Evolutionary conservation across 2,329 filamentous ascomycete species (phyloP), one percentile per base, ranked within the genome.

Genomic region (Fusarium nanum): DNA sequence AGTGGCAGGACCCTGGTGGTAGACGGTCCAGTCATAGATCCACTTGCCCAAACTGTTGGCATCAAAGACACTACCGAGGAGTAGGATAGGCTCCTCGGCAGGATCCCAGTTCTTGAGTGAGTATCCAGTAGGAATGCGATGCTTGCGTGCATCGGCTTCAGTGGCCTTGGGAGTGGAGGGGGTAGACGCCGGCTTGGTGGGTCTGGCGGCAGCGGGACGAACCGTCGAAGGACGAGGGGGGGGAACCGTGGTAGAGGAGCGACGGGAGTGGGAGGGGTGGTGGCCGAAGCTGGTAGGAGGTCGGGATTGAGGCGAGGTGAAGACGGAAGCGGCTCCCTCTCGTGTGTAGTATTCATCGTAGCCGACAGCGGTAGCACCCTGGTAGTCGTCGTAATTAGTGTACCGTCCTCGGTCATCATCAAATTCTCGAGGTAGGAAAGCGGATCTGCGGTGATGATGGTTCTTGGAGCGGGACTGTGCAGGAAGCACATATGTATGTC

Each of bases 21-120:
- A 97, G 70, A 98, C 93, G 20, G 96, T 98, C 96, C 96, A 99
- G 86, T 98, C 96, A 82, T 97, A 99, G 77, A 99, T 97, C 96
- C 96, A 99, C 83, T 98, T 98, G 77, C 96, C 96, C 30, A 99
- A 87, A 27, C 93, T 97, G 86, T 98, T 98, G 77, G 95, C 93
- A 78, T 98, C 96, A 77, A 98, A 98, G 60, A 98, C 96, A 78
- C 93, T 97, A 53, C 96, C 96, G 23, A 98, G 87, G 27, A 99
- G 88, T 78, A 98, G 91, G 78, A 99, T 98, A 54, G 96, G 96
- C 73, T 94, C 90, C 84, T 98, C 95, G 28, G 89, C 90, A 1
- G 95, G 95, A 79, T 99, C 96, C 96, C 96, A 98, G 84, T 98
- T 97, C 87, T 98, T 98, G 78, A 95, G 89, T 27, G 93, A 97